Base-by-base conservation (phyloP, 805 yeast species). In the Saccharomyces eubayanus region DNA sequence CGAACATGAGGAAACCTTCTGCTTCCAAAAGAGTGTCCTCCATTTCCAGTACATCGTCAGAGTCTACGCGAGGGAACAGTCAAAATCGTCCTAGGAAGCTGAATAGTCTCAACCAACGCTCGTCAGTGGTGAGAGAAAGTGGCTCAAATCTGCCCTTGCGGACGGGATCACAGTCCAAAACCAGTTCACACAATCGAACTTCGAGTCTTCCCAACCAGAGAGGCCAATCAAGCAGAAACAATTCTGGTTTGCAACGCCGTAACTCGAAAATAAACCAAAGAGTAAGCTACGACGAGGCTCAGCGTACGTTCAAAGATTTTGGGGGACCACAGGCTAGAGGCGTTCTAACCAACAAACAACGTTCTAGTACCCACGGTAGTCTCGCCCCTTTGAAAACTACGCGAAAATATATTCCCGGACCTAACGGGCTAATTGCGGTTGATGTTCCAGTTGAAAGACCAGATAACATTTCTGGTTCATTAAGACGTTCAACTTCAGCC, bases 381-480 rank as follows among this genome's bases (percentile, higher is more conserved):
- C 57, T 61, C 41, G 43, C 57, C 46, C 57, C 57, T 49, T 60
- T 57, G 51, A 78, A 72, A 52, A 84, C 79, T 71, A 78, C 85
- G 9, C 84, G 83, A 59, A 84, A 81, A 57, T 86, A 85, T 70
- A 76, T 86, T 48, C 92, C 94, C 1, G 84, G 89, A 1, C 83
- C 87, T 3, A 76, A 80, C 60, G 94, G 94, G 12, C 74, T 86
- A 53, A 78, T 83, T 50, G 75, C 84, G 9, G 73, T 86, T 4
- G 91, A 86, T 59, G 90, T 86, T 3, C 87, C 89, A 0, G 77
- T 76, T 11, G 67, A 64, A 24, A 61, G 56, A 12, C 55, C 21
- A 46, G 12, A 29, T 36, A 28, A 28, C 21, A 27, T 29, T 46
- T 46, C 52, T 11, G 30, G 51, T 14, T 49, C 57, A 5, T 29